Evolutionary conservation across 148 eudicot genomes (phyloP).

Genomic region (Rhododendron griersonianum): DNA sequence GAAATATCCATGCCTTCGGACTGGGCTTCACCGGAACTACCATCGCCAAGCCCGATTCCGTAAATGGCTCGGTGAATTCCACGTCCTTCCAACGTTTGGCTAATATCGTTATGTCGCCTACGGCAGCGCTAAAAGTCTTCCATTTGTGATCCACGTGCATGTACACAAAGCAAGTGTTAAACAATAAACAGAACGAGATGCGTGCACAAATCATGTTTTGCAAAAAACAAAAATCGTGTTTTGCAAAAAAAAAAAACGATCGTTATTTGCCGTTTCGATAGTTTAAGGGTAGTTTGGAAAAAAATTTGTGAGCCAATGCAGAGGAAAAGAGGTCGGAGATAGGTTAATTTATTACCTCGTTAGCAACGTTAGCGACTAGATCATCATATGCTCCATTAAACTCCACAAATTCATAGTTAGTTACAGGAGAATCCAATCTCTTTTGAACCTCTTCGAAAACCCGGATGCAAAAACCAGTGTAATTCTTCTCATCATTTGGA

Average conservation of each 20-base stretch:
- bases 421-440: background rate
- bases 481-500: background rate
- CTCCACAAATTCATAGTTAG: background rate
- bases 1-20: conserved; percentile 25
- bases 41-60: conserved; percentile 30
- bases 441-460: background rate
- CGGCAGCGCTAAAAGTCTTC: conserved; percentile 28
- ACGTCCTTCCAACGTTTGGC: conserved; percentile 20
- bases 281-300: too few species aligned
- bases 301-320: too few species aligned
- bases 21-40: conserved; percentile 17
- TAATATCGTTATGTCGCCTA: conserved; percentile 39
- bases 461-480: conserved; percentile 7
- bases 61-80: conserved; percentile 29
- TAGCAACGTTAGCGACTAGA: conserved; percentile 7
- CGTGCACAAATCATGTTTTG: too few species aligned
- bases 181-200: background rate
- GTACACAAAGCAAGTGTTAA: background rate
- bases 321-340: background rate
- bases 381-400: conserved; percentile 6
- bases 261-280: too few species aligned
- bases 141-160: background rate
- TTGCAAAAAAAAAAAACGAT: too few species aligned
- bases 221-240: too few species aligned
- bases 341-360: background rate